These are phyloP conservation scores for Phyllosticta citrichinensis DNA, from an alignment of 2,329 filamentous ascomycete species.

Conservation along the genomic window DNA sequence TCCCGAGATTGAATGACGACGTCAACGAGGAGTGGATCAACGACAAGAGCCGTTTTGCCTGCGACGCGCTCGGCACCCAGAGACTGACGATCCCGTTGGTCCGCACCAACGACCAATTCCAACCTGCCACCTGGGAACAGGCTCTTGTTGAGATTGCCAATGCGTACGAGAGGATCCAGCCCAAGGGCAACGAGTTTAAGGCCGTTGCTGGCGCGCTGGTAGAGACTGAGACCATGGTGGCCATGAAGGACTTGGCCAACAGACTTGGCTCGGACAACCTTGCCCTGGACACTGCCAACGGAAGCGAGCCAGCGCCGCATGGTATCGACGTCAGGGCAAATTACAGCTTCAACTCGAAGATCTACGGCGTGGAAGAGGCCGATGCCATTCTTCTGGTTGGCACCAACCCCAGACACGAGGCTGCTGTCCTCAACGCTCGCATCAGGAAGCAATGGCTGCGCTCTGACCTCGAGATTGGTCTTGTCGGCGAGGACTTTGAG, in stretches of 20 bases:
- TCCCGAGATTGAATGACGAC: conserved; percentile 91
- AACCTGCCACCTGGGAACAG: conserved; percentile 91
- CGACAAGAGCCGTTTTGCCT: conserved; percentile 94
- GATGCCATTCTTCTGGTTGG: conserved; percentile 87
- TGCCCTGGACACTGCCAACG: conserved; percentile 79
- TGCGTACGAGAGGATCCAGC: conserved; percentile 68
- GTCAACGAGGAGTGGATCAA: conserved; percentile 99
- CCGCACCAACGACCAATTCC: conserved; percentile 80
- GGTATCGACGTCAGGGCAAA: conserved; percentile 89
- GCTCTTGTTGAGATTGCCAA: conserved; percentile 77
- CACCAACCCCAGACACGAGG: conserved; percentile 92
- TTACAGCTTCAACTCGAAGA: conserved; percentile 93
- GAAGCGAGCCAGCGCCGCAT: conserved; percentile 76
- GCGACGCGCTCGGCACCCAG: conserved; percentile 93
- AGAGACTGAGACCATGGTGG: conserved; percentile 87
- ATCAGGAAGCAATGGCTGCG: conserved; percentile 97
- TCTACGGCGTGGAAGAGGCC: conserved; percentile 87
- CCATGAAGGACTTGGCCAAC: conserved; percentile 95
- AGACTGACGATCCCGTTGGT: conserved; percentile 86
- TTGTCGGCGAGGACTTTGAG: conserved; percentile 83
- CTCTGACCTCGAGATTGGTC: conserved; percentile 84
- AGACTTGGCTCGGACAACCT: conserved; percentile 94
- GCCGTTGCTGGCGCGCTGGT: conserved; percentile 81
- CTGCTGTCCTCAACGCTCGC: conserved; percentile 86
- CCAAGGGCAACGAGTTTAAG: conserved; percentile 92